phyloP scores from a whole-genome alignment of 2,329 filamentous ascomycete species.

The Fusarium sp. region DNA sequence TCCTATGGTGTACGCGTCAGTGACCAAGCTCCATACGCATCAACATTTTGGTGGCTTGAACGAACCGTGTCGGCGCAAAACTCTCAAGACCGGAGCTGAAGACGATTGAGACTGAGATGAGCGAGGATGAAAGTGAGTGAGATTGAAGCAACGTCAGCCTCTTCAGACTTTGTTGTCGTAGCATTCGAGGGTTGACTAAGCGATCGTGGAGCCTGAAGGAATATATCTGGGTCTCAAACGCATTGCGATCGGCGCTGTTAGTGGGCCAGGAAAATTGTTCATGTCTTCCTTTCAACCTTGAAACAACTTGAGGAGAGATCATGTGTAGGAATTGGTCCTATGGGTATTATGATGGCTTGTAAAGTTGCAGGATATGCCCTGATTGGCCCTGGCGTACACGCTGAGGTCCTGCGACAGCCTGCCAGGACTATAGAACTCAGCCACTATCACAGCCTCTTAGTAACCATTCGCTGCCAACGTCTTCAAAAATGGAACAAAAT shows the following conservation, averaged over 20 bases:
- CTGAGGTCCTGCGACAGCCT: background rate
- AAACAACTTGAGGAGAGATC: fast-evolving
- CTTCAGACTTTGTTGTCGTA: background rate
- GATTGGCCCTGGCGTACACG: background rate
- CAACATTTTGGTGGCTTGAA: background rate
- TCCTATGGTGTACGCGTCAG: background rate
- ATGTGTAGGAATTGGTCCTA: background rate
- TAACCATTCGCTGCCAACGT: background rate
- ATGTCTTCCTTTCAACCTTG: background rate
- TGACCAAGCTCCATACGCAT: background rate
- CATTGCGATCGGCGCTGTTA: background rate
- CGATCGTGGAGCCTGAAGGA: background rate
- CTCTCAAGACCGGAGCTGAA: fast-evolving
- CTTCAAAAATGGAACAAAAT: background rate
- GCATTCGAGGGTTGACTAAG: background rate
- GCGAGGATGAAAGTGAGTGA: fast-evolving
- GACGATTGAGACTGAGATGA: background rate
- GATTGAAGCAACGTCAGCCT: background rate
- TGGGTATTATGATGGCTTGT: fast-evolving
- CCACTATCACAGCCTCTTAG: background rate
- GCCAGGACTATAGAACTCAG: background rate
- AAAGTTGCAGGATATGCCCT: background rate
- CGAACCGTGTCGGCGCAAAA: background rate
- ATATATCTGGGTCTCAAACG: background rate
- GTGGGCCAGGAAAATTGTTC: background rate